A percentile compares a stretch with the other conserved stretches of the same genome.
Conservation (phyloP, 148 eudicot species). For the Cornus suecica region DNA sequence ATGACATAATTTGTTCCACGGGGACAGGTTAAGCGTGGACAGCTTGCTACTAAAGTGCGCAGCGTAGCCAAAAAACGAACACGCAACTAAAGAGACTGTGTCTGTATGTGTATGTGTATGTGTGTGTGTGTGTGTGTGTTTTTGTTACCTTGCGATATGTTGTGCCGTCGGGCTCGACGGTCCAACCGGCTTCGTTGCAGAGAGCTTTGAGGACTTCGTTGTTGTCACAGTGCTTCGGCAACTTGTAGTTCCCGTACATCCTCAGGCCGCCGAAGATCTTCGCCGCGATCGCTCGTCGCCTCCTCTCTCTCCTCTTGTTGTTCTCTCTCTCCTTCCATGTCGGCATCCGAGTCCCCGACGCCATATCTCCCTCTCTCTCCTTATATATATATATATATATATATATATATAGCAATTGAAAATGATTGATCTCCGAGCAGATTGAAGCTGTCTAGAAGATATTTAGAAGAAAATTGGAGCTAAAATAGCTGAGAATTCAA, state of each 20-base stretch:
- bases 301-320: slow-evolving; percentile 59
- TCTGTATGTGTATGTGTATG: too few relatives aligned
- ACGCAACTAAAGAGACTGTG: too few relatives aligned
- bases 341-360: slow-evolving; percentile 44
- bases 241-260: slow-evolving; percentile 49
- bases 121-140: too few relatives aligned
- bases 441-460: not conserved
- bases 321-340: slow-evolving; percentile 71
- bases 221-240: slow-evolving; percentile 64
- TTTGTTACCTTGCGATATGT: slow-evolving; percentile 52
- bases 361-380: slow-evolving; percentile 19
- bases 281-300: slow-evolving; percentile 52
- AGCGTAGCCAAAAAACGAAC: not conserved
- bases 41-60: not conserved
- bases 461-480: not conserved
- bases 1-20: not conserved
- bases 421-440: not conserved
- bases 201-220: slow-evolving; percentile 64
- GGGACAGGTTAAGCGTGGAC: not conserved
- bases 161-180: slow-evolving; percentile 58
- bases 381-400: not conserved
- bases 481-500: not conserved
- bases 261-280: slow-evolving; percentile 55
- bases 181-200: slow-evolving; percentile 61
- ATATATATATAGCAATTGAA: not conserved